Base-by-base conservation (phyloP, 176 grass and related monocot species). In the Puya raimondii region DNA sequence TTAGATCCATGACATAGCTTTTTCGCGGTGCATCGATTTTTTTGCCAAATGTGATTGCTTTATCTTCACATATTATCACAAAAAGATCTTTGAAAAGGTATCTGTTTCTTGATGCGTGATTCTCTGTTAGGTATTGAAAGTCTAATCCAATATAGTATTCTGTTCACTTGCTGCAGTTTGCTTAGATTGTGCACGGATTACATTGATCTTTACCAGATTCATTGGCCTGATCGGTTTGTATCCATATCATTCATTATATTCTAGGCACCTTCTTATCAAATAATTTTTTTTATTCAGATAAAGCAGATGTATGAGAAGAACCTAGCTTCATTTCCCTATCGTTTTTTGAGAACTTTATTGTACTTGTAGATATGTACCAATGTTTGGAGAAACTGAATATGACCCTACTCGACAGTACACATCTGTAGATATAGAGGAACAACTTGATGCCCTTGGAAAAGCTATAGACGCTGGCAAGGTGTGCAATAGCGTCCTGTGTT, bases 141-240 rank as follows among this genome's bases (percentile, higher is more conserved):
- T 42, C 33, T 42, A 42, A 42, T 42, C 33, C 4, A 42, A 42
- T 42, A 42, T 42, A 1, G 5, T 42, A 42, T 72, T 53, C 11
- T 11, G 81, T 4, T 76, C 14, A 11, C 67, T 61, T 70, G n/a
- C 11, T 85, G 23, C 73, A 88, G 85, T 83, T 84, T 97, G 76
- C 20, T 13, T 11, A 74, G 89, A 52, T 59, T 97, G 29, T 75
- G 74, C 1, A 72, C 83, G 50, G 93, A 97, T 70, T 97, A 97
- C 61, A 92, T 97, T 23, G 93, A 97, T 77, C 79, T 97, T 56
- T 97, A 90, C 68, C 89, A 97, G 79, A 97, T 97, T 74, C 93
- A 97, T 77, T 97, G 93, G 93, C 89, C 93, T 29, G 93, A 97
- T 49, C 84, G 93, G 93, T 97, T 58, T 49, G 79, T 59, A 69